phyloP scores from a whole-genome alignment of 2,329 filamentous ascomycete species.

The Colletotrichum plurivorum region DNA sequence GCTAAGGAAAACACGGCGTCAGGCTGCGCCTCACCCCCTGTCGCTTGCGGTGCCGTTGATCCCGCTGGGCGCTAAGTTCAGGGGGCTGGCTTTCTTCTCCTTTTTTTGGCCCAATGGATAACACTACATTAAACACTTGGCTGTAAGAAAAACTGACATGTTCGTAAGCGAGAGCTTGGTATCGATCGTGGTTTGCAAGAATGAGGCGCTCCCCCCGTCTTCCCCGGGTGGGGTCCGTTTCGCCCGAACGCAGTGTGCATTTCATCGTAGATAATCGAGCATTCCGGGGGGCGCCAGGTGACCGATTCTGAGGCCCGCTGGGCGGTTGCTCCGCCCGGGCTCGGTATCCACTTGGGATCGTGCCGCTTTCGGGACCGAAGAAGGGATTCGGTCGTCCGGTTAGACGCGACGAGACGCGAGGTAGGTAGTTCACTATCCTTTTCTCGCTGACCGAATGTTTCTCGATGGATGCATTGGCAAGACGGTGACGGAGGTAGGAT shows the following conservation, averaged over 20 bases:
- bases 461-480: no score
- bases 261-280: neutral
- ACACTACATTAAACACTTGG: neutral
- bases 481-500: neutral
- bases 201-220: neutral
- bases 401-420: neutral
- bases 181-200: neutral
- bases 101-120: slow-evolving; percentile 6
- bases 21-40: neutral
- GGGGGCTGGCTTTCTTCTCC: no score
- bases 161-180: neutral
- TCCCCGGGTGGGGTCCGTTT: neutral
- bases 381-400: neutral
- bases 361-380: neutral
- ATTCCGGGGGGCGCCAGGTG: slow-evolving; percentile 2
- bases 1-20: slow-evolving; percentile 3
- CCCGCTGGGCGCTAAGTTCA: neutral
- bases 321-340: slow-evolving; percentile 3
- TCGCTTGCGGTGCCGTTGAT: slow-evolving; percentile 3
- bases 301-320: slow-evolving; percentile 16
- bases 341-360: neutral
- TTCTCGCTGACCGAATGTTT: no score
- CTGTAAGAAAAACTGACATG: neutral
- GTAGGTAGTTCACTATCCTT: no score
- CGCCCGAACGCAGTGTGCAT: slow-evolving; percentile 20